A percentile compares a stretch with the other conserved stretches of the same genome.
Conservation (phyloP, 345 rosid genomes). For the Dovyalis caffra region DNA sequence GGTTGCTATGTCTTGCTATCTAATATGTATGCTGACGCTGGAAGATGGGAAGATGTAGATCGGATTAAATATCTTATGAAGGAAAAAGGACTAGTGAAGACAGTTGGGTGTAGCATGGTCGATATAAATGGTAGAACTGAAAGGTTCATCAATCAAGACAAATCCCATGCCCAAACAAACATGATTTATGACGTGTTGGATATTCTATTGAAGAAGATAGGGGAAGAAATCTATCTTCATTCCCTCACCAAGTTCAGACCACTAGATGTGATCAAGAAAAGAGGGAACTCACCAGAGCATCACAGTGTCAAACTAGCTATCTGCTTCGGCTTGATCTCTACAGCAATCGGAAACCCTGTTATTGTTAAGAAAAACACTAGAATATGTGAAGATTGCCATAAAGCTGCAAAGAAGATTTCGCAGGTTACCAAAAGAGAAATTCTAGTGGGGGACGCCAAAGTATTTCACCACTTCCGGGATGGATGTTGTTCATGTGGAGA, state of each 20-base stretch:
- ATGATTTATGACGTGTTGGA: slow-evolving; percentile 50
- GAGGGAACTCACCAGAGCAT: slow-evolving; percentile 35
- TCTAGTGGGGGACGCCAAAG: slow-evolving; percentile 50
- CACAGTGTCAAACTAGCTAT: slow-evolving; percentile 65
- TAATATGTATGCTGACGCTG: too few relatives aligned
- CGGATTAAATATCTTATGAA: slow-evolving; percentile 53
- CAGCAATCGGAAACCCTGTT: slow-evolving; percentile 44
- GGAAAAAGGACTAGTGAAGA: slow-evolving; percentile 50
- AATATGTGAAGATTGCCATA: slow-evolving; percentile 69
- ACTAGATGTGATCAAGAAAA: slow-evolving; percentile 26
- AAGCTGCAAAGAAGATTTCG: slow-evolving; percentile 50
- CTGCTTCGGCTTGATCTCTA: slow-evolving; percentile 58
- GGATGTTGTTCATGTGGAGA: slow-evolving; percentile 56
- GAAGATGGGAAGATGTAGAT: slow-evolving; percentile 65
- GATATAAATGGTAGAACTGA: slow-evolving; percentile 38
- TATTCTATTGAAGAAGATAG: slow-evolving; percentile 40
- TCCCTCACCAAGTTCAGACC: slow-evolving; percentile 40
- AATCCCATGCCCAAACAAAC: slow-evolving; percentile 31
- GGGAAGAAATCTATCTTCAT: slow-evolving; percentile 35
- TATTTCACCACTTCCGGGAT: slow-evolving; percentile 59
- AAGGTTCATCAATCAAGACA: slow-evolving; percentile 52
- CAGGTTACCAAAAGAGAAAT: slow-evolving; percentile 49
- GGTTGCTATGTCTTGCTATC: slow-evolving; percentile 72
- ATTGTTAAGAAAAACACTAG: slow-evolving; percentile 58
- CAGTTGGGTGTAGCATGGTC: slow-evolving; percentile 37